Conservation (phyloP, 1,284 basidiomycete genomes). For the Hemileia vastatrix region DNA sequence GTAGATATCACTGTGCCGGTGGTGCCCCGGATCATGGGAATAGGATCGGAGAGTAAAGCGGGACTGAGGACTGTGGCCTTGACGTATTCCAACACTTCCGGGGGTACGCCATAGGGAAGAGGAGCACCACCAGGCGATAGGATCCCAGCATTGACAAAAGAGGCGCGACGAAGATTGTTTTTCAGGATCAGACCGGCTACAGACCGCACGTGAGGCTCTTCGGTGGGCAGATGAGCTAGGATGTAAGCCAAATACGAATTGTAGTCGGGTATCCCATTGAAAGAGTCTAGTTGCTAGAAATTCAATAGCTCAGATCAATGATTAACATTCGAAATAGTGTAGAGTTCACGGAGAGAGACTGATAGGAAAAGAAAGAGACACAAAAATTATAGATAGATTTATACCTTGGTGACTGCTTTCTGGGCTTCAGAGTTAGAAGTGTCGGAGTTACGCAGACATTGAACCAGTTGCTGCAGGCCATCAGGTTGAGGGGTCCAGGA, state of each 20-base stretch:
- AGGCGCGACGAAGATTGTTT: slow-evolving; percentile 57
- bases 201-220: slow-evolving; percentile 81
- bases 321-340: not conserved
- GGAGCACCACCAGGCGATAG: slow-evolving; percentile 51
- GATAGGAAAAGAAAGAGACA: not conserved
- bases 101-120: slow-evolving; percentile 45
- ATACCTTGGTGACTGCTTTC: slow-evolving; percentile 62
- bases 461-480: slow-evolving; percentile 70
- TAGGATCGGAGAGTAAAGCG: slow-evolving; percentile 57
- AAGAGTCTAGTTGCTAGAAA: slow-evolving; percentile 71
- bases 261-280: slow-evolving; percentile 82
- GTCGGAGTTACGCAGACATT: slow-evolving; percentile 73
- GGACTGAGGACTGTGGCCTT: slow-evolving; percentile 71
- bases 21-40: slow-evolving; percentile 77
- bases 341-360: not conserved
- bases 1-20: slow-evolving; percentile 81
- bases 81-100: slow-evolving; percentile 66
- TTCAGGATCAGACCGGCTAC: slow-evolving; percentile 96
- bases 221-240: slow-evolving; percentile 65
- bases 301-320: not conserved
- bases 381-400: not conserved
- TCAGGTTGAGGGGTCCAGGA: slow-evolving; percentile 63
- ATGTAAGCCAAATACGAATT: slow-evolving; percentile 94
- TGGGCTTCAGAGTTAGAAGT: slow-evolving; percentile 58
- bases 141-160: slow-evolving; percentile 26